phyloP scores from a whole-genome alignment of 129 eudicot genomes.

The Lactuca sativa region DNA sequence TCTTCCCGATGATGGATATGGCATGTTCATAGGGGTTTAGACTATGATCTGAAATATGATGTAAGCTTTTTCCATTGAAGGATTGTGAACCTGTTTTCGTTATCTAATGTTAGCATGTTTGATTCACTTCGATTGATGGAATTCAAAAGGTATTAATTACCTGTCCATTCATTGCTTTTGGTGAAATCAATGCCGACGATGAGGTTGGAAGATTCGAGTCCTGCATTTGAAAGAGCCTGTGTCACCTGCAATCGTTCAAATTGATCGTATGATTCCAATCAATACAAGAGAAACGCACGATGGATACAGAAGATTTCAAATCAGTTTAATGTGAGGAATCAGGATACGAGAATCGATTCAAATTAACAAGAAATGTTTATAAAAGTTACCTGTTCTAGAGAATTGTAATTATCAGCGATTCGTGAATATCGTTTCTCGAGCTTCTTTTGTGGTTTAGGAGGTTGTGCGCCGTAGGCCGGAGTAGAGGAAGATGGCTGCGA shows the following conservation, averaged over 20 bases:
- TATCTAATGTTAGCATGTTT: constrained; percentile 34
- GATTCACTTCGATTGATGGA: not conserved
- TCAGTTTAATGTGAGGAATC: no score
- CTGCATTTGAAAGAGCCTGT: constrained; percentile 80
- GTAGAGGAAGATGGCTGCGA: constrained; percentile 31
- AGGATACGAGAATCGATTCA: not conserved
- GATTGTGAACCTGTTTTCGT: constrained; percentile 62
- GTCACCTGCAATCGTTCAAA: constrained; percentile 64
- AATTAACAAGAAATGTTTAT: not conserved
- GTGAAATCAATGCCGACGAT: constrained; percentile 95
- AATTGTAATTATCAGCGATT: constrained; percentile 79
- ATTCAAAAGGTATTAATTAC: constrained; percentile 26
- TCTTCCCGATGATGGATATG: constrained; percentile 87
- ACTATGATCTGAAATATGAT: constrained; percentile 58
- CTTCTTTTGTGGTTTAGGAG: constrained; percentile 53
- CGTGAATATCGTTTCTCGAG: constrained; percentile 75
- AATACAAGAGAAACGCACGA: not conserved
- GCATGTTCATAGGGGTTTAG: constrained; percentile 91
- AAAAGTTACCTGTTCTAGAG: constrained; percentile 74
- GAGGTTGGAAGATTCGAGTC: constrained; percentile 94
- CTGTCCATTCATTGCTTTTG: constrained; percentile 97
- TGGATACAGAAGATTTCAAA: no score
- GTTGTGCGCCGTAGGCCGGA: constrained; percentile 32
- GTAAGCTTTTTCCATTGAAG: constrained; percentile 67
- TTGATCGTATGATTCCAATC: not conserved